A percentile compares a stretch with the other conserved stretches of the same genome.
phyloP scores from a whole-genome alignment of 768 basidiomycete genomes.

The Agrocybe pediades region DNA sequence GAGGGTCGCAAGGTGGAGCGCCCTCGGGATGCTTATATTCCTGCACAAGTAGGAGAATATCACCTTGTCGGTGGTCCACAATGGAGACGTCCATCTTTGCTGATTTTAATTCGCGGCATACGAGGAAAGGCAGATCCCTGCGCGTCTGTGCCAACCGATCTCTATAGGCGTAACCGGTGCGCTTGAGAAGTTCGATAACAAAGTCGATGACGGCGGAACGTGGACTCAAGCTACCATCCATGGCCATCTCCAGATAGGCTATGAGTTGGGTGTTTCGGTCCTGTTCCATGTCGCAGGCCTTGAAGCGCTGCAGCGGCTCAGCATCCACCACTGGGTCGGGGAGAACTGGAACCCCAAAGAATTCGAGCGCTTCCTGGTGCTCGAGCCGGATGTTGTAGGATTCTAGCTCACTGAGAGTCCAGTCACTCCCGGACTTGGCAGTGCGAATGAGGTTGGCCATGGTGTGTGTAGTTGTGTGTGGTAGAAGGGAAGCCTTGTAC shows the following conservation, averaged over 20 bases:
- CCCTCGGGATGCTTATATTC: conserved; percentile 20
- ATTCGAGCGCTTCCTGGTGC: conserved; percentile 13
- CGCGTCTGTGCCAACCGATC: conserved; percentile 20
- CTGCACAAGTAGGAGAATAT: conserved; percentile 28
- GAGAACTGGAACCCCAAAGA: conserved; percentile 26
- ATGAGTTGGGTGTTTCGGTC: conserved; percentile 23
- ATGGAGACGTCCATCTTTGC: conserved; percentile 34
- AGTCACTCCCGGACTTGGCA: conserved; percentile 28
- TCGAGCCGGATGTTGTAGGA: conserved; percentile 29
- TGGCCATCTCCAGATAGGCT: conserved; percentile 25
- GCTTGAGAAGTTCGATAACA: conserved; percentile 24
- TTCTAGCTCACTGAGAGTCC: conserved; percentile 27
- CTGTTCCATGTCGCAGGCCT: conserved; percentile 24
- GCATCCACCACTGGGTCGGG: conserved; percentile 25
- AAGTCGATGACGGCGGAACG: conserved; percentile 32
- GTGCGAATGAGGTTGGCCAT: conserved; percentile 30
- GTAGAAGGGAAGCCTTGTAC: too few relatives aligned
- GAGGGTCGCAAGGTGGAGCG: conserved; percentile 10
- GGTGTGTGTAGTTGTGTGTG: too few relatives aligned
- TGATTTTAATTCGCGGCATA: conserved; percentile 26
- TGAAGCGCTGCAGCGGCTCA: conserved; percentile 22
- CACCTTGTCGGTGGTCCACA: conserved; percentile 18
- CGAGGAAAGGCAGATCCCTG: conserved; percentile 24
- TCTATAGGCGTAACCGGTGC: conserved; percentile 26
- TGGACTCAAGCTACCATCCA: conserved; percentile 10